Evolutionary conservation across 2,329 filamentous ascomycete species (phyloP).

Genomic region (Rutstroemia sp.): DNA sequence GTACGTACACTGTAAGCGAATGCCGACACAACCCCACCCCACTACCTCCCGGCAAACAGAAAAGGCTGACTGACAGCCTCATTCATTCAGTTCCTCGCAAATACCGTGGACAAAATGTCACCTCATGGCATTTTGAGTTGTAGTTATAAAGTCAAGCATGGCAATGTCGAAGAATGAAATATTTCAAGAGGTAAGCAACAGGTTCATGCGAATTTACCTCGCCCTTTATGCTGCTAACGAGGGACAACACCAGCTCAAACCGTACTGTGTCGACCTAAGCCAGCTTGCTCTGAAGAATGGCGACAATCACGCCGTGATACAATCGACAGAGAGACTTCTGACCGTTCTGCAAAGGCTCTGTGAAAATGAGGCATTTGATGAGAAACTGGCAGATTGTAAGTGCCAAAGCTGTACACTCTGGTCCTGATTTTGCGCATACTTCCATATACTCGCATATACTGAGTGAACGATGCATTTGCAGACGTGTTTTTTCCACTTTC

Average conservation of each 20-base stretch:
- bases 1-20: no score
- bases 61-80: slow-evolving; percentile 5
- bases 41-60: not conserved
- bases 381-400: slow-evolving; percentile 83
- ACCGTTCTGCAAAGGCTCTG: slow-evolving; percentile 35
- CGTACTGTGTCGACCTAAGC: slow-evolving; percentile 53
- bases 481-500: slow-evolving; percentile 88
- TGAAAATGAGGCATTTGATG: slow-evolving; percentile 53
- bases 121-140: no score
- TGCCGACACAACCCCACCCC: no score
- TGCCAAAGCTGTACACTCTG: slow-evolving; percentile 47
- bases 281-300: slow-evolving; percentile 46
- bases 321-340: slow-evolving; percentile 39
- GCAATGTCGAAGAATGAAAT: slow-evolving; percentile 25
- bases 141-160: no score
- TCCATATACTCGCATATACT: not conserved
- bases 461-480: not conserved
- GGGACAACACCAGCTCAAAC: slow-evolving; percentile 46
- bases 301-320: slow-evolving; percentile 36
- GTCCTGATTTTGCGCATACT: slow-evolving; percentile 55
- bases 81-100: not conserved
- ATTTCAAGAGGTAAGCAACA: slow-evolving; percentile 25
- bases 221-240: not conserved
- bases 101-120: no score
- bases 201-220: not conserved